phyloP scores from a whole-genome alignment of 345 rosid genomes.

The Eucalyptus virginea region DNA sequence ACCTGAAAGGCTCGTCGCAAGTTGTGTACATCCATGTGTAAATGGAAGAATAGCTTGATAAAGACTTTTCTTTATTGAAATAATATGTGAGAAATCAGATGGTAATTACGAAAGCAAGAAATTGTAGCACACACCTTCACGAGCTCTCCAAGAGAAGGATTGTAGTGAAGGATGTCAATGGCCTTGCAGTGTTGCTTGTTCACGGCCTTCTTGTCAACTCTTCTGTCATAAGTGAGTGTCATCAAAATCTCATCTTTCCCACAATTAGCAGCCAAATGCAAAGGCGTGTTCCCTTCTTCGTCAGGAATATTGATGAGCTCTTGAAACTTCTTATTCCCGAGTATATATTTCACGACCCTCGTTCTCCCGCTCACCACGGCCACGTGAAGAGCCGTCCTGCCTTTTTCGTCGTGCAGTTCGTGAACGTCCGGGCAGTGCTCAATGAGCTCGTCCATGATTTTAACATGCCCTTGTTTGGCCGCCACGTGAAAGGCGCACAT shows the following conservation, averaged over 20 bases:
- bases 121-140: neutral
- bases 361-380: conserved; percentile 9
- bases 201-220: conserved; percentile 9
- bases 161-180: conserved; percentile 8
- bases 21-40: neutral
- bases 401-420: conserved; percentile 1
- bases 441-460: neutral
- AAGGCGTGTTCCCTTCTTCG: conserved; percentile 24
- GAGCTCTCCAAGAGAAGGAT: neutral
- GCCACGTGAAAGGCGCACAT: conserved; percentile 13
- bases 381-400: conserved; percentile 18
- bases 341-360: neutral
- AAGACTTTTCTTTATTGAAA: neutral
- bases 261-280: conserved; percentile 21
- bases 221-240: conserved; percentile 3
- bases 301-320: conserved; percentile 14
- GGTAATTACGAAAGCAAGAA: neutral
- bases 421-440: neutral
- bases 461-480: neutral
- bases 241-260: neutral
- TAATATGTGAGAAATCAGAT: neutral
- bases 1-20: neutral
- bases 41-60: neutral
- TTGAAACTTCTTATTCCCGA: neutral
- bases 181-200: conserved; percentile 14